A percentile compares a stretch with the other conserved stretches of the same genome.
Conservation (phyloP, 768 basidiomycete genomes). For the Kwoniella dejecticola region DNA sequence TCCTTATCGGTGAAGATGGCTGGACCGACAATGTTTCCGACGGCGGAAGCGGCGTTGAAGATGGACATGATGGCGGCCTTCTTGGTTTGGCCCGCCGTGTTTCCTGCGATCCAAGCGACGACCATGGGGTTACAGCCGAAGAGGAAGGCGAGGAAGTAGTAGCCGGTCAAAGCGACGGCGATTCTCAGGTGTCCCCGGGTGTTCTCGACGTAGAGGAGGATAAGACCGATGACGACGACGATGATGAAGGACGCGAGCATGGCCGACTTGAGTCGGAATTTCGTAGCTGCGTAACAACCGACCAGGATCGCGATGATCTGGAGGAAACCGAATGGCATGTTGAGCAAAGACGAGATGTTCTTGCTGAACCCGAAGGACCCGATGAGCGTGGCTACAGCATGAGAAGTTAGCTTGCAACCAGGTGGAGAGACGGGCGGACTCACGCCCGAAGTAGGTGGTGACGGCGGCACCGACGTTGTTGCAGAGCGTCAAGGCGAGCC, state of each 20-base stretch:
- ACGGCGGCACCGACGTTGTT: conserved; percentile 47
- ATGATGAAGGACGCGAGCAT: conserved; percentile 35
- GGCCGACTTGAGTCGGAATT: conserved; percentile 40
- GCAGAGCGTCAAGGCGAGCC: conserved; percentile 31
- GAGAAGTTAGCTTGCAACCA: no score
- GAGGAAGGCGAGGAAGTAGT: conserved; percentile 53
- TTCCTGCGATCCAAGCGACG: conserved; percentile 34
- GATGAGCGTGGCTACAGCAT: conserved; percentile 27
- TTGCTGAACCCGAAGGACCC: conserved; percentile 38
- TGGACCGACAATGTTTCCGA: conserved; percentile 57
- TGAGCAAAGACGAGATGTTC: conserved; percentile 35
- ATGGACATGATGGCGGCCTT: conserved; percentile 58
- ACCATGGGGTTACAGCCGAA: conserved; percentile 53
- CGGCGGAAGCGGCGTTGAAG: conserved; percentile 60
- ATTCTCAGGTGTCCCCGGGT: conserved; percentile 20
- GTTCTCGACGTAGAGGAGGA: conserved; percentile 36
- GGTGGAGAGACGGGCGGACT: neutral
- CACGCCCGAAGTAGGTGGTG: conserved; percentile 40
- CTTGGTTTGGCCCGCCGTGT: conserved; percentile 43
- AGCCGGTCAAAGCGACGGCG: conserved; percentile 45
- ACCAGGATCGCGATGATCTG: conserved; percentile 45
- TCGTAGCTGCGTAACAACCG: conserved; percentile 37
- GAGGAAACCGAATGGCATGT: conserved; percentile 48
- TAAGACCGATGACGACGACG: conserved; percentile 44
- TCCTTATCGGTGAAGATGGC: conserved; percentile 50